A percentile compares a stretch with the other conserved stretches of the same genome.
Conservation (phyloP, 164 flowering plant species). For the Chloranthus sessilifolius region DNA sequence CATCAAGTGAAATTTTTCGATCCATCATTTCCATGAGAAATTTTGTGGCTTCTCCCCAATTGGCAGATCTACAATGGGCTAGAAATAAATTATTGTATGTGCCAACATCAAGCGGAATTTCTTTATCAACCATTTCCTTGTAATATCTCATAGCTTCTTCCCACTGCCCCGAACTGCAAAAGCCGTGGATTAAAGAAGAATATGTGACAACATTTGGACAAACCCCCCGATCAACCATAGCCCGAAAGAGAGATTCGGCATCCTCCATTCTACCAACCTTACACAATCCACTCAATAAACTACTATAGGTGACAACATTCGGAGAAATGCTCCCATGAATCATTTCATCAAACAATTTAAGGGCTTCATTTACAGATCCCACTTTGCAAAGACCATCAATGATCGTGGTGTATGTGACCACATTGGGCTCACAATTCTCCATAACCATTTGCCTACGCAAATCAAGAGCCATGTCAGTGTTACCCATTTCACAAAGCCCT, state of each 20-base stretch:
- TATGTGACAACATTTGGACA: neutral
- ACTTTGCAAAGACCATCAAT: conserved; percentile 3
- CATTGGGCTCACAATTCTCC: neutral
- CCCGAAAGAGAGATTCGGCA: neutral
- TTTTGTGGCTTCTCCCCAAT: too few relatives aligned
- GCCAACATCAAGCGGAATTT: too few relatives aligned
- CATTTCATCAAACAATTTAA: neutral
- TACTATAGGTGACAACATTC: neutral
- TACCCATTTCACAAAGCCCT: neutral
- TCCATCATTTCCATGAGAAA: too few relatives aligned
- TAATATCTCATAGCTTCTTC: too few relatives aligned
- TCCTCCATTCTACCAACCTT: neutral
- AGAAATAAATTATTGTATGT: too few relatives aligned
- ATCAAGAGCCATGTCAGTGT: neutral
- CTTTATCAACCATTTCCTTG: too few relatives aligned
- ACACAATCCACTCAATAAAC: neutral
- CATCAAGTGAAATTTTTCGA: too few relatives aligned
- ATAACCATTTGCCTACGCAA: neutral
- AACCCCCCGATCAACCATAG: neutral
- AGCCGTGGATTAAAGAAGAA: too few relatives aligned
- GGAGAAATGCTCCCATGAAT: neutral
- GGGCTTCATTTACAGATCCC: neutral
- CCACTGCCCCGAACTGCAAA: too few relatives aligned
- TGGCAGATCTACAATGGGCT: too few relatives aligned
- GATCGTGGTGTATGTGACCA: neutral